A percentile compares a stretch with the other conserved stretches of the same genome.
Evolutionary conservation across 306 rosid genomes (phyloP).

Genomic region (Aeschynomene evenia): DNA sequence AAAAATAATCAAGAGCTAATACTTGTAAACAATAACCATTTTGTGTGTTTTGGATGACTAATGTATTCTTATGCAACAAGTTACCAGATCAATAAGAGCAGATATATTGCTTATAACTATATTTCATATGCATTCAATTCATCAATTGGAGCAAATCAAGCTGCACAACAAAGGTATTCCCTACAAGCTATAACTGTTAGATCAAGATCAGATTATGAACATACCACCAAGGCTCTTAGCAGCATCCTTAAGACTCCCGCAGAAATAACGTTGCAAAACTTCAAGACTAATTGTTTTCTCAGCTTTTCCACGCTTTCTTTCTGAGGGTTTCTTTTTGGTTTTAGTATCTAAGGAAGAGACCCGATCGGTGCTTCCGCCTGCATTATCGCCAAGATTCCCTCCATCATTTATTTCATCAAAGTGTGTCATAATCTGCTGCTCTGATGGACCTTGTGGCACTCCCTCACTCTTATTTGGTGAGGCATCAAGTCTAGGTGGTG

Average conservation of each 20-base stretch:
- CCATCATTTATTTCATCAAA: conserved; percentile 34
- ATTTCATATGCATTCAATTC: neutral
- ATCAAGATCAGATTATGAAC: conserved; percentile 6
- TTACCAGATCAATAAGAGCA: neutral
- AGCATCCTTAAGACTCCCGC: conserved; percentile 94
- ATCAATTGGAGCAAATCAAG: neutral
- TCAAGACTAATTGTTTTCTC: conserved; percentile 87
- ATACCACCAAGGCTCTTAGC: conserved; percentile 95
- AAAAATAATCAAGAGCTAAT: neutral
- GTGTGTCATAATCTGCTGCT: conserved; percentile 25
- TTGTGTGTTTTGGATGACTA: neutral
- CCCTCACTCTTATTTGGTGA: conserved; percentile 38
- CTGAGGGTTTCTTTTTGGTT: conserved; percentile 54
- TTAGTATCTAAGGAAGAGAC: conserved; percentile 42
- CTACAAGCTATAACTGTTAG: neutral
- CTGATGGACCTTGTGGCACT: conserved; percentile 36
- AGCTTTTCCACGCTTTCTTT: conserved; percentile 83
- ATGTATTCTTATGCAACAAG: neutral
- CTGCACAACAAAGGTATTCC: neutral
- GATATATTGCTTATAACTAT: neutral
- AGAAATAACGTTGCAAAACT: conserved; percentile 75
- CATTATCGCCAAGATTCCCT: conserved; percentile 31
- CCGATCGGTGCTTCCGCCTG: conserved; percentile 35
- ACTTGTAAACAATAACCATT: neutral
- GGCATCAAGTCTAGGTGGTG: conserved; percentile 41